Conservation (phyloP, 495 filamentous ascomycete species). For the Bryoglossum gracile region DNA sequence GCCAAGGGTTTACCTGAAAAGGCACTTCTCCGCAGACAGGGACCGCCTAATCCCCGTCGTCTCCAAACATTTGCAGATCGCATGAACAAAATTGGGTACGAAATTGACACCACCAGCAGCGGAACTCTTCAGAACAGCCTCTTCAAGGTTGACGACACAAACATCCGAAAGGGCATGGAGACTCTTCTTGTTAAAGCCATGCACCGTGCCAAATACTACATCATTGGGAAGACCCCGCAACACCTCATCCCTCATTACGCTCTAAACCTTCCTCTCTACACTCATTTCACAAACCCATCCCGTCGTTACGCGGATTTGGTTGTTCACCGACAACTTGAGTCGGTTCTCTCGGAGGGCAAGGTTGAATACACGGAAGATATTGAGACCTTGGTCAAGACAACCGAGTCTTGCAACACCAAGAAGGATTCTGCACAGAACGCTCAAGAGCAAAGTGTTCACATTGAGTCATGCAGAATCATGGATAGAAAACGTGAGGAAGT, state of each 20-base stretch:
- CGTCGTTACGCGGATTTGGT: conserved; percentile 92
- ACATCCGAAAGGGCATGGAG: conserved; percentile 95
- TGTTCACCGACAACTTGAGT: conserved; percentile 91
- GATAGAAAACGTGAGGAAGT: conserved; percentile 77
- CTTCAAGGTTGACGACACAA: conserved; percentile 79
- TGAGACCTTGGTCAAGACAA: conserved; percentile 82
- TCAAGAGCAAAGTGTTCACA: conserved; percentile 97
- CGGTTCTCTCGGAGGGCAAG: conserved; percentile 71
- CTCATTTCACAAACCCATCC: conserved; percentile 94
- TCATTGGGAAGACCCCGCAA: conserved; percentile 63
- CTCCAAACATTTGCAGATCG: conserved; percentile 85
- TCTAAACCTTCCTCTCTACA: conserved; percentile 88
- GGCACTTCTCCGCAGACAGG: conserved; percentile 83
- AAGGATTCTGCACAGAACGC: conserved; percentile 97
- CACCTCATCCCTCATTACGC: conserved; percentile 81
- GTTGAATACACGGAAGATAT: conserved; percentile 85
- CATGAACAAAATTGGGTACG: conserved; percentile 84
- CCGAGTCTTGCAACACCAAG: conserved; percentile 96
- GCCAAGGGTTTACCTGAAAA: conserved; percentile 75
- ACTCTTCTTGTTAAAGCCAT: conserved; percentile 88
- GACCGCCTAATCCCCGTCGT: conserved; percentile 76
- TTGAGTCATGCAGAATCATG: conserved; percentile 92
- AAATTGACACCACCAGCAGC: conserved; percentile 83
- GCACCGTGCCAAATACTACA: conserved; percentile 92
- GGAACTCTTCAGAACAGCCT: conserved; percentile 86